Percentiles rank a stretch among this genome's conserved stretches.
phyloP scores from a whole-genome alignment of 2,329 filamentous ascomycete species.

The Ceratocystis eucalypticola region DNA sequence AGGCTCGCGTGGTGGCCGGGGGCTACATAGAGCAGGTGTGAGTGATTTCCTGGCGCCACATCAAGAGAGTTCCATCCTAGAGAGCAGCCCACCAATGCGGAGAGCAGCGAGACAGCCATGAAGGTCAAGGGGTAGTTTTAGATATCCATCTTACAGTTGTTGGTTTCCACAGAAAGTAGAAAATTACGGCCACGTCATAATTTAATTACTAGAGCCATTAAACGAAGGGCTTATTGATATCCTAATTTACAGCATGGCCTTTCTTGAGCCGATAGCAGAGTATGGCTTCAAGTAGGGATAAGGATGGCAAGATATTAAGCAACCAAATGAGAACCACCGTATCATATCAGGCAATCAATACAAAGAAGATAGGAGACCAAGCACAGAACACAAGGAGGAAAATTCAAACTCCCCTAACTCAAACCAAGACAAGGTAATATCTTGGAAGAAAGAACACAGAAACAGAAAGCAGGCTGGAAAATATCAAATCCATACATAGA shows the following conservation, averaged over 20 bases:
- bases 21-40: slow-evolving; percentile 40
- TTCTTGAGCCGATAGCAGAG: neutral
- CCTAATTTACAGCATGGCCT: neutral
- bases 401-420: neutral
- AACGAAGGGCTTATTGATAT: neutral
- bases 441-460: neutral
- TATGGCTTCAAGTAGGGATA: neutral
- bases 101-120: slow-evolving; percentile 11
- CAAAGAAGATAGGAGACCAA: neutral
- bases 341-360: neutral
- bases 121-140: neutral
- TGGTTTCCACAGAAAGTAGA: neutral
- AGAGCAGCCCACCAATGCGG: slow-evolving; percentile 35
- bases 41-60: slow-evolving; percentile 39
- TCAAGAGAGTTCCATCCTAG: slow-evolving; percentile 44
- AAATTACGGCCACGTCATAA: neutral
- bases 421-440: neutral
- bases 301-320: neutral
- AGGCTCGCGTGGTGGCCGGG: slow-evolving; percentile 24
- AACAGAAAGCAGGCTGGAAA: neutral
- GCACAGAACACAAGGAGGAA: neutral
- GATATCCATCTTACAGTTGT: too few species aligned
- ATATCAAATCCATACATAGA: slow-evolving; percentile 71
- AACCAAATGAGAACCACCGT: neutral
- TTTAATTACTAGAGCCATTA: neutral